Conservation (phyloP, 2,329 filamentous ascomycete species). For the Pseudocercospora ulei region DNA sequence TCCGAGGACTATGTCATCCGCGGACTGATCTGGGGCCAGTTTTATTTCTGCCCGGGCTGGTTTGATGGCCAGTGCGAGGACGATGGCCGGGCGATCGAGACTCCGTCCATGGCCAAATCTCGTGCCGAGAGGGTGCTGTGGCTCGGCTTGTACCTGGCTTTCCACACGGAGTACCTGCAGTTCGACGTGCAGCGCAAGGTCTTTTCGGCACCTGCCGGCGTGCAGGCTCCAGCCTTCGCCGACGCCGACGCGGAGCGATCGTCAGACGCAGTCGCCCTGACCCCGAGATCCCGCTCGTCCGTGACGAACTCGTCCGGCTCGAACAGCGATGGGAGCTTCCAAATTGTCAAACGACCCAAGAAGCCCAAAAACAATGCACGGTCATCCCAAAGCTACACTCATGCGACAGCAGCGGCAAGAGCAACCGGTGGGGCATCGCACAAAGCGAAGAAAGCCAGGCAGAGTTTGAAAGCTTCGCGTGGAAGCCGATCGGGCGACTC, state of each 20-base stretch:
- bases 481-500: too few species aligned
- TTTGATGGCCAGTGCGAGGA: conserved; percentile 56
- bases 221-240: neutral
- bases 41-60: conserved; percentile 52
- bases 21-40: conserved; percentile 52
- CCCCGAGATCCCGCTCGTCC: conserved; percentile 9
- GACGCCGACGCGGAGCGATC: conserved; percentile 4
- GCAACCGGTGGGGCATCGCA: neutral
- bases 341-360: conserved; percentile 16
- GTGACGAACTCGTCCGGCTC: conserved; percentile 12
- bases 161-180: conserved; percentile 22
- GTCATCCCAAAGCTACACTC: neutral
- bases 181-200: conserved; percentile 19
- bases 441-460: neutral
- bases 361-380: too few species aligned
- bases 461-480: neutral
- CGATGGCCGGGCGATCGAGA: conserved; percentile 42
- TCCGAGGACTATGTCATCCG: conserved; percentile 61
- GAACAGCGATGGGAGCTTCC: conserved; percentile 20
- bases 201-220: conserved; percentile 17
- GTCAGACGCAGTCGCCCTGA: conserved; percentile 2
- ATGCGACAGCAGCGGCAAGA: neutral
- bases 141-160: conserved; percentile 26
- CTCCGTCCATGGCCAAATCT: conserved; percentile 13
- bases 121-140: conserved; percentile 25